phyloP scores from a whole-genome alignment of 768 basidiomycete genomes.

The Lactarius tabidus region DNA sequence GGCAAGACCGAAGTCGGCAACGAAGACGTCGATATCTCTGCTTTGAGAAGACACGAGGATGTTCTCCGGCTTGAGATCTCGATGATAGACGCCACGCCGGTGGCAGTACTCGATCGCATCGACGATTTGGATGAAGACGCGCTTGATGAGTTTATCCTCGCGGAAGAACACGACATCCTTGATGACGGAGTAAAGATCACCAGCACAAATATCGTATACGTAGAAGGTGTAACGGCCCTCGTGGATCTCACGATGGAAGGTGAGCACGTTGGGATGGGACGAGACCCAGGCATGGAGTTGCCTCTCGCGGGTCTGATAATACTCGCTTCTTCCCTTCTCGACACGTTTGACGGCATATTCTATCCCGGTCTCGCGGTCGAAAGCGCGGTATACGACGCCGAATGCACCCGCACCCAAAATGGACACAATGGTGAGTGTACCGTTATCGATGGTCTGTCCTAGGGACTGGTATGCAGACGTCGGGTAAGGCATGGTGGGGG shows the following conservation, averaged over 20 bases:
- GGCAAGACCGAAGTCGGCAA: conserved; percentile 21
- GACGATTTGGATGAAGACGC: conserved; percentile 11
- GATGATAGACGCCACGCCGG: conserved; percentile 12
- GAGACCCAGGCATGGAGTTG: conserved; percentile 71
- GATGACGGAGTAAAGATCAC: conserved; percentile 12
- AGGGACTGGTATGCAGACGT: background rate
- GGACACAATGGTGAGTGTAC: conserved; percentile 73
- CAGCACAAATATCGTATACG: conserved; percentile 17
- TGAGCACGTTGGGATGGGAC: conserved; percentile 75
- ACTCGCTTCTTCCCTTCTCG: conserved; percentile 38
- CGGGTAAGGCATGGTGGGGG: background rate
- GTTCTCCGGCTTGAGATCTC: too few relatives aligned
- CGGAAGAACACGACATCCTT: conserved; percentile 2
- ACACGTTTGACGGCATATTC: conserved; percentile 89
- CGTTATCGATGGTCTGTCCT: conserved; percentile 58
- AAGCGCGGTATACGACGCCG: conserved; percentile 88
- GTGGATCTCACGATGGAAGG: conserved; percentile 82
- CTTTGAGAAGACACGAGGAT: background rate
- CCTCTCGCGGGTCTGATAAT: conserved; percentile 54
- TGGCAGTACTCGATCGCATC: conserved; percentile 18
- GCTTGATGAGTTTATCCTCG: conserved; percentile 16
- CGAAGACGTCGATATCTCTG: conserved; percentile 5
- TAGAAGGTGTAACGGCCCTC: conserved; percentile 57
- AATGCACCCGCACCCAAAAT: conserved; percentile 93
- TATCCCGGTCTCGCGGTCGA: conserved; percentile 40